phyloP scores from a whole-genome alignment of 2,329 filamentous ascomycete genomes.

The Ascochyta fabae region DNA sequence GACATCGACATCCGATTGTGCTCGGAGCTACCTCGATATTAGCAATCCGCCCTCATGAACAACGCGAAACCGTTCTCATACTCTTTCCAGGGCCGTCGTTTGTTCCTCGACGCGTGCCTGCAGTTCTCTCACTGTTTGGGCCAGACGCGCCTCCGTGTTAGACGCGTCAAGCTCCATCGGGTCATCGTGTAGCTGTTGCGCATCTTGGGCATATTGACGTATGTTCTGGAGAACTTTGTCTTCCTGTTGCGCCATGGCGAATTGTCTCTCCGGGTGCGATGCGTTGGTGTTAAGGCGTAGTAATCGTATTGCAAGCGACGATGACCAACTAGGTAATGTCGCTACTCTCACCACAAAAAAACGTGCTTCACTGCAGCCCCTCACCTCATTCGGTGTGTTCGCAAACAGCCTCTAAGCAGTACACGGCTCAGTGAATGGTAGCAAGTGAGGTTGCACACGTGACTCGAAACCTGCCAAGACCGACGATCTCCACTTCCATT shows the following conservation, averaged over 20 bases:
- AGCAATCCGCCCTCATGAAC: not conserved
- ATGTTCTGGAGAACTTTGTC: constrained; percentile 33
- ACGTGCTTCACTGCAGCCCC: not conserved
- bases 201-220: constrained; percentile 34
- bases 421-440: not conserved
- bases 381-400: not conserved
- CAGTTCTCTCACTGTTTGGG: constrained; percentile 72
- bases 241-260: constrained; percentile 32
- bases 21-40: constrained; percentile 53
- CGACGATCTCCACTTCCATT: constrained; percentile 30
- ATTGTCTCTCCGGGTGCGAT: not conserved
- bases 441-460: constrained; percentile 20
- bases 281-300: constrained; percentile 5
- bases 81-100: constrained; percentile 56
- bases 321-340: constrained; percentile 8
- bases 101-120: constrained; percentile 60
- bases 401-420: not conserved
- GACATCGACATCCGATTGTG: constrained; percentile 32
- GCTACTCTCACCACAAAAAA: not conserved
- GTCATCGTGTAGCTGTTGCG: constrained; percentile 31
- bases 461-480: constrained; percentile 30
- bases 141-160: constrained; percentile 62
- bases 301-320: constrained; percentile 4
- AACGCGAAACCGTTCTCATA: constrained; percentile 26
- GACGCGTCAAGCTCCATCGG: constrained; percentile 48